Percentiles rank a stretch among this genome's conserved stretches.
Evolutionary conservation across 495 filamentous ascomycete species (phyloP).

Genomic region (Achaetomiella virescens): DNA sequence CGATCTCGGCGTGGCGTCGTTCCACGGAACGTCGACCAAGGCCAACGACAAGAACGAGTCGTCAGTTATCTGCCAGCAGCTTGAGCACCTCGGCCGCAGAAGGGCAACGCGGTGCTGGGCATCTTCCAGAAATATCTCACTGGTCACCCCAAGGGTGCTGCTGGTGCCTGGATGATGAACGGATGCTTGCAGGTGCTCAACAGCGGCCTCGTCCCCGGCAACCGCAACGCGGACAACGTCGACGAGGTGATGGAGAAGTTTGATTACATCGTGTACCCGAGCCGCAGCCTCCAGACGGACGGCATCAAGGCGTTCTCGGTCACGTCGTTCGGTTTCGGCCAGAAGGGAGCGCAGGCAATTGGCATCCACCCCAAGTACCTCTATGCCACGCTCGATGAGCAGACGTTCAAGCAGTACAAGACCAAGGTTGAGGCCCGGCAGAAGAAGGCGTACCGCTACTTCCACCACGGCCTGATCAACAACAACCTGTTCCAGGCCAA

Average conservation of each 20-base stretch:
- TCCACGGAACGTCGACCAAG: constrained; percentile 97
- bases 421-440: constrained; percentile 84
- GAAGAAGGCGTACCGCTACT: constrained; percentile 97
- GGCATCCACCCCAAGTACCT: constrained; percentile 96
- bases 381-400: constrained; percentile 85
- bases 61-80: constrained; percentile 92
- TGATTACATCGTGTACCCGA: constrained; percentile 96
- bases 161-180: constrained; percentile 99
- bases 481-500: constrained; percentile 97
- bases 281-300: constrained; percentile 91
- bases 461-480: constrained; percentile 95
- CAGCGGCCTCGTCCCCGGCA: constrained; percentile 87
- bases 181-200: constrained; percentile 93
- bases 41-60: constrained; percentile 99
- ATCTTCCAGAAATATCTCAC: constrained; percentile 99
- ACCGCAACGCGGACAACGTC: constrained; percentile 96
- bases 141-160: constrained; percentile 97
- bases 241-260: constrained; percentile 95
- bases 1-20: constrained; percentile 89
- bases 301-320: constrained; percentile 97
- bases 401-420: constrained; percentile 75
- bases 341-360: constrained; percentile 96
- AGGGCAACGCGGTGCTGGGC: constrained; percentile 92
- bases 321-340: constrained; percentile 98
- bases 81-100: constrained; percentile 90